Evolutionary conservation across 2,329 filamentous ascomycete species (phyloP).

Genomic region (Exophiala lecanii-corni): DNA sequence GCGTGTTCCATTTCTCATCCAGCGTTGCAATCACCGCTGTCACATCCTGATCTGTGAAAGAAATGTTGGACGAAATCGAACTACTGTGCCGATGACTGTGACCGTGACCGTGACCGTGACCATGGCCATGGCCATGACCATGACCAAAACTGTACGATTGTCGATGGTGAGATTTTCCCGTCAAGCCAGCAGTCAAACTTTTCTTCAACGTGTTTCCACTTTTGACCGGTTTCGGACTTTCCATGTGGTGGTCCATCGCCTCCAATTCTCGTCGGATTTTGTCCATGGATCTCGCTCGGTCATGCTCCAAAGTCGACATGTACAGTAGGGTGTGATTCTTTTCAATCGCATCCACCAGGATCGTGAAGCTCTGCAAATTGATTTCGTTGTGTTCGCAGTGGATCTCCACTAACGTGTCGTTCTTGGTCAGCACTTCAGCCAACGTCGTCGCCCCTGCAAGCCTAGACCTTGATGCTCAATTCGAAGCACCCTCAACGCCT

Average conservation of each 20-base stretch:
- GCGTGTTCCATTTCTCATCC: conserved; percentile 42
- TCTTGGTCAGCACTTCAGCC: conserved; percentile 63
- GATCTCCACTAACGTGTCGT: conserved; percentile 58
- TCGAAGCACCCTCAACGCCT: conserved; percentile 55
- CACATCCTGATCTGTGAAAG: conserved; percentile 36
- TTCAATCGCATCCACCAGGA: conserved; percentile 63
- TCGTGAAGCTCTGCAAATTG: conserved; percentile 58
- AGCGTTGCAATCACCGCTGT: conserved; percentile 39
- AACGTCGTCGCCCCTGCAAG: conserved; percentile 65
- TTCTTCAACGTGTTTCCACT: conserved; percentile 40
- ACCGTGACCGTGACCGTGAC: too few species aligned
- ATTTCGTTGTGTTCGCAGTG: conserved; percentile 68
- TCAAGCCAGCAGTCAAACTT: conserved; percentile 39
- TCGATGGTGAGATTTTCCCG: conserved; percentile 22
- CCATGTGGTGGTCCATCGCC: conserved; percentile 34
- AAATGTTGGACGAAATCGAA: conserved; percentile 14
- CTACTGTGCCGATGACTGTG: conserved; percentile 19
- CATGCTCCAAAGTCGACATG: conserved; percentile 59
- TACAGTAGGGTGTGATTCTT: conserved; percentile 59
- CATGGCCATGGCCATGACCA: too few species aligned
- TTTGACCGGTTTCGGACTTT: conserved; percentile 35
- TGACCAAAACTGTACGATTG: too few species aligned
- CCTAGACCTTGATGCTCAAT: conserved; percentile 67
- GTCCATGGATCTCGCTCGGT: conserved; percentile 58
- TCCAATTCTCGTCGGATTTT: conserved; percentile 54